These are phyloP conservation scores for Musa itinerans DNA, from an alignment of 176 grass and related monocot genomes.

Conservation along the genomic window DNA sequence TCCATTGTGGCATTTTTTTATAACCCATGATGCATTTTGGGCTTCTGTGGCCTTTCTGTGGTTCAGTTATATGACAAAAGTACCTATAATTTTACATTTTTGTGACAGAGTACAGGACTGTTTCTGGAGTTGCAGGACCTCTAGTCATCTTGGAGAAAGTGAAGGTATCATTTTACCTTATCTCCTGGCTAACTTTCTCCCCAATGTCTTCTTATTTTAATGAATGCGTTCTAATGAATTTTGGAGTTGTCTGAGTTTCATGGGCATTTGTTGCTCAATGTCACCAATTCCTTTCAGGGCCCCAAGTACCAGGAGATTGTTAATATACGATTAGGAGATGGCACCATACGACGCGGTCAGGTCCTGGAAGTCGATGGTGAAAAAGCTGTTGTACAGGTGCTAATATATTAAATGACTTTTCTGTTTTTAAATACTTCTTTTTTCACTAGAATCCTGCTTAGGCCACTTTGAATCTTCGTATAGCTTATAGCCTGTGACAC, in stretches of 20 bases:
- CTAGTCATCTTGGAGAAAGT: conserved; percentile 99
- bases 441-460: not conserved
- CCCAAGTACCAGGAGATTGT: conserved; percentile 99
- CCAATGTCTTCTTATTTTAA: not conserved
- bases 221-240: not conserved
- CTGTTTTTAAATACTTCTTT: not conserved
- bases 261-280: conserved; percentile 10
- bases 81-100: not conserved
- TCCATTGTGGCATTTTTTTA: too few relatives aligned
- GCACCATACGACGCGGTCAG: conserved; percentile 89
- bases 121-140: conserved; percentile 95
- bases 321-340: conserved; percentile 93
- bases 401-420: not conserved
- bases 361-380: conserved; percentile 96
- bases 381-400: conserved; percentile 95
- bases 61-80: not conserved
- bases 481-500: too few relatives aligned
- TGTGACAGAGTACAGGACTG: conserved; percentile 83
- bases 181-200: not conserved
- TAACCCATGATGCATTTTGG: not conserved
- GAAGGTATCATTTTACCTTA: conserved; percentile 43
- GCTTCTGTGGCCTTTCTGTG: not conserved
- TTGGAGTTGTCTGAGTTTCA: not conserved
- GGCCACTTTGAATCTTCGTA: too few relatives aligned
- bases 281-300: conserved; percentile 39